Evolutionary conservation across 2,329 filamentous ascomycete genomes (phyloP), one percentile per base, ranked within the genome.

Genomic region (Cercospora sesami): DNA sequence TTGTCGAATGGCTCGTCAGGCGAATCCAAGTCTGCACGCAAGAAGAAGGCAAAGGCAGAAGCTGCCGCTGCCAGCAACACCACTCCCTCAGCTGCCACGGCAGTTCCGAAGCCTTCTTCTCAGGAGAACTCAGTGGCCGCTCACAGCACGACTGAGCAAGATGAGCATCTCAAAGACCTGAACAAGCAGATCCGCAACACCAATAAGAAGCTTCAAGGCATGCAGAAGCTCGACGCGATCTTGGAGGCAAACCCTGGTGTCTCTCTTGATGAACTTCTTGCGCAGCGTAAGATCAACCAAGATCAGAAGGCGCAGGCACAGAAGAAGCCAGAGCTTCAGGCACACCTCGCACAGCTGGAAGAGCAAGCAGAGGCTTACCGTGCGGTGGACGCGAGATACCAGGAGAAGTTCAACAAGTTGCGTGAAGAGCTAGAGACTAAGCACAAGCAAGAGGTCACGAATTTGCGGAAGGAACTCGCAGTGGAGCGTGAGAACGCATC

Each of bases 151-250:
- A 77, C 79, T 70, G 83, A 83, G 70, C 94, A 97, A 79, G 93
- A 87, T 76, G 84, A 89, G 45, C 93, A 94, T 81, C 86, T 97
- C 78, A 93, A 89, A 78, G 94, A 98, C 79, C 85, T 98, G 60
- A 89, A 94, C 78, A 97, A 96, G 94, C 93, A 88, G 80, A 91
- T 97, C 75, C 93, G 94, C 78, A 96, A 95, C 80, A 83, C 95
- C 77, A 91, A 89, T 84, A 98, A 97, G 87, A 97, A 97, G 83
- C 89, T 98, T 90, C 84, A 86, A 78, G 89, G 90, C 78, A 89
- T 89, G 72, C 86, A 87, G 74, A 93, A 91, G 82, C 90, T 90
- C 77, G 90, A 93, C 74, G 76, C 84, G 60, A 83, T 94, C 73
- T 83, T 93, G 72, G 85, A 84, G 71, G 88, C 91, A 78, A 87